Evolutionary conservation across 345 rosid genomes (phyloP).

Genomic region (Boechera divaricarpa): DNA sequence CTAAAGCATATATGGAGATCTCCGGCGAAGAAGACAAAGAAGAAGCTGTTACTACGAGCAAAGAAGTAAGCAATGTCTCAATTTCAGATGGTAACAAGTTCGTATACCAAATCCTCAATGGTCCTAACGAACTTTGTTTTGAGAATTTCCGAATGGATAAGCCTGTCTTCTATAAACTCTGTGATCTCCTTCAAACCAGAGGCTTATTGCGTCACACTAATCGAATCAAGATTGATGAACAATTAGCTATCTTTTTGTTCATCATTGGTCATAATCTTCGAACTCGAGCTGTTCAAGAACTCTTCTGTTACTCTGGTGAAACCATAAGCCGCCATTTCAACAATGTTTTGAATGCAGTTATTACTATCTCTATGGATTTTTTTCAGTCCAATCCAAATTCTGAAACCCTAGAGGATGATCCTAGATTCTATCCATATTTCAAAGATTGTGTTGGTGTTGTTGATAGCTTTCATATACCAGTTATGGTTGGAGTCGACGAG

Average conservation of each 20-base stretch:
- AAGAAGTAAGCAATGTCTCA: conserved; percentile 49
- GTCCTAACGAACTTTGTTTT: conserved; percentile 63
- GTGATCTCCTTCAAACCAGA: conserved; percentile 71
- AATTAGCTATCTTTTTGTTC: conserved; percentile 81
- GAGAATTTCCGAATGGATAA: conserved; percentile 95
- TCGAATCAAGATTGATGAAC: conserved; percentile 90
- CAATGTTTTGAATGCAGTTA: conserved; percentile 82
- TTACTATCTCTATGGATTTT: conserved; percentile 71
- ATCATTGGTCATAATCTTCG: conserved; percentile 87
- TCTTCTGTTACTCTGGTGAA: conserved; percentile 82
- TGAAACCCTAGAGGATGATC: conserved; percentile 53
- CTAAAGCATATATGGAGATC: conserved; percentile 52
- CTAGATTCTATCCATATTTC: conserved; percentile 70
- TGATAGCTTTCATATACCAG: conserved; percentile 82
- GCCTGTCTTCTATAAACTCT: conserved; percentile 77
- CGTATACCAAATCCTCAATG: conserved; percentile 77
- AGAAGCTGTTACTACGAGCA: conserved; percentile 40
- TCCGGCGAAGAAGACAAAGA: conserved; percentile 64
- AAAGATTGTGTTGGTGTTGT: conserved; percentile 92
- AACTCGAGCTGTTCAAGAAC: conserved; percentile 86
- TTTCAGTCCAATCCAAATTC: conserved; percentile 56
- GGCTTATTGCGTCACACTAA: conserved; percentile 90
- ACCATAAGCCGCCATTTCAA: conserved; percentile 96
- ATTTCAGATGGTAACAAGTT: conserved; percentile 63
- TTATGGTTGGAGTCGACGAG: conserved; percentile 90